These are phyloP conservation scores for Pisolithus tinctorius DNA, from an alignment of 768 basidiomycete species.

Conservation along the genomic window DNA sequence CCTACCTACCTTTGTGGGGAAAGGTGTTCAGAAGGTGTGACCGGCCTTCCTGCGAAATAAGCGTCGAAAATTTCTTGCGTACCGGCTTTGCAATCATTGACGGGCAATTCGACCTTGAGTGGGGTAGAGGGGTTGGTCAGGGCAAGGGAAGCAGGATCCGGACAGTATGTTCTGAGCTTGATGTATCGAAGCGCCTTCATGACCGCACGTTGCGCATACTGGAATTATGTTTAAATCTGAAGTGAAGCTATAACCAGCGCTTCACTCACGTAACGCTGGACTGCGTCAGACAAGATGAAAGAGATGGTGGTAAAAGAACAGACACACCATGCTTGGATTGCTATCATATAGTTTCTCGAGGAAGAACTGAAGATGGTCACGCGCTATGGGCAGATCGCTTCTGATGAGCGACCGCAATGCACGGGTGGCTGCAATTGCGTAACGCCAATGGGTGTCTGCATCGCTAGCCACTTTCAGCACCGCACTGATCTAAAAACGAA, in stretches of 20 bases:
- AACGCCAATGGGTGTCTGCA: constrained; percentile 70
- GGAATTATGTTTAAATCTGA: background rate
- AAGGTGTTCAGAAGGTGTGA: background rate
- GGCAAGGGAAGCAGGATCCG: constrained; percentile 49
- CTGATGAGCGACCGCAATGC: constrained; percentile 64
- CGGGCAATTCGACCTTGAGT: constrained; percentile 43
- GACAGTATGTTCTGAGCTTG: constrained; percentile 72
- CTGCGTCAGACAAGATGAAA: constrained; percentile 2
- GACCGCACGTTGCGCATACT: constrained; percentile 69
- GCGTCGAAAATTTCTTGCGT: constrained; percentile 49
- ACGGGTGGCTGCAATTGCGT: constrained; percentile 62
- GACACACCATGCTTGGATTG: constrained; percentile 59
- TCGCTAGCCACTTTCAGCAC: constrained; percentile 51
- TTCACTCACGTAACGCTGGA: constrained; percentile 52
- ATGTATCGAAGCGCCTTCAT: constrained; percentile 74
- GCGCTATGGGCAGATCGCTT: constrained; percentile 48
- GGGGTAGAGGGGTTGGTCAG: constrained; percentile 63
- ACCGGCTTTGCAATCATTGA: constrained; percentile 44
- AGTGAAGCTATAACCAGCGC: background rate
- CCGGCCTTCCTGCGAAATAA: constrained; percentile 42
- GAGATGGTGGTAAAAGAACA: background rate
- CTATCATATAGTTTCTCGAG: constrained; percentile 54
- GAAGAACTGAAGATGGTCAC: constrained; percentile 49
- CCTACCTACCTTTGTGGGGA: background rate
- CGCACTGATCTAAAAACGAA: constrained; percentile 25